Percentiles rank a stretch among this genome's conserved stretches.
Conservation (phyloP, 2,329 filamentous ascomycete species). For the Trichophyton schoenleinii region DNA sequence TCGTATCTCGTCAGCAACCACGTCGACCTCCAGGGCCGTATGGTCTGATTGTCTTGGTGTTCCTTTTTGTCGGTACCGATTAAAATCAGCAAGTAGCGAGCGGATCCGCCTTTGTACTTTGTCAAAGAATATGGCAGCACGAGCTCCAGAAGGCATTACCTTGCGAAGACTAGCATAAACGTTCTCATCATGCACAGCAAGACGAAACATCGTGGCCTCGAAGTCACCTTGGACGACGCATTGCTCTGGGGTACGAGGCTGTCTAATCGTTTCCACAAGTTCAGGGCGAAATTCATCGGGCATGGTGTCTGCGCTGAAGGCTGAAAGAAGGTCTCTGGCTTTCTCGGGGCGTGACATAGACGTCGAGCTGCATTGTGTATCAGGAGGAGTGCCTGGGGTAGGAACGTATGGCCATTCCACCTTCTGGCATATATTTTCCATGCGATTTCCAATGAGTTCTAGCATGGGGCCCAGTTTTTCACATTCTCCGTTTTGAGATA, state of each 20-base stretch:
- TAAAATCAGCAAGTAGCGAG: slow-evolving; percentile 27
- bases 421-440: slow-evolving; percentile 23
- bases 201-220: slow-evolving; percentile 34
- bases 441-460: slow-evolving; percentile 21
- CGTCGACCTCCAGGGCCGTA: slow-evolving; percentile 18
- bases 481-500: slow-evolving; percentile 23
- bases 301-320: slow-evolving; percentile 29
- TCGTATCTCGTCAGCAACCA: slow-evolving; percentile 24
- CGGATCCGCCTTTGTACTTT: slow-evolving; percentile 28
- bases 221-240: slow-evolving; percentile 36
- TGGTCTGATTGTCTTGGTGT: slow-evolving; percentile 16
- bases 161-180: slow-evolving; percentile 32
- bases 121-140: slow-evolving; percentile 34
- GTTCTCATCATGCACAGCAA: slow-evolving; percentile 34
- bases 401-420: slow-evolving; percentile 26
- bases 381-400: slow-evolving; percentile 13
- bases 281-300: slow-evolving; percentile 33
- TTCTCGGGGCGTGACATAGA: slow-evolving; percentile 29
- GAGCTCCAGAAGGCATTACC: slow-evolving; percentile 30
- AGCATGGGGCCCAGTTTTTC: slow-evolving; percentile 22
- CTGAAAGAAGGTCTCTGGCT: slow-evolving; percentile 35
- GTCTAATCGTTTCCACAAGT: slow-evolving; percentile 24
- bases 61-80: slow-evolving; percentile 28
- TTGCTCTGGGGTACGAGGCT: slow-evolving; percentile 27
- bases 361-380: slow-evolving; percentile 2